Evolutionary conservation across 768 basidiomycete genomes (phyloP).

Genomic region (Paxillus ammoniavirescens): DNA sequence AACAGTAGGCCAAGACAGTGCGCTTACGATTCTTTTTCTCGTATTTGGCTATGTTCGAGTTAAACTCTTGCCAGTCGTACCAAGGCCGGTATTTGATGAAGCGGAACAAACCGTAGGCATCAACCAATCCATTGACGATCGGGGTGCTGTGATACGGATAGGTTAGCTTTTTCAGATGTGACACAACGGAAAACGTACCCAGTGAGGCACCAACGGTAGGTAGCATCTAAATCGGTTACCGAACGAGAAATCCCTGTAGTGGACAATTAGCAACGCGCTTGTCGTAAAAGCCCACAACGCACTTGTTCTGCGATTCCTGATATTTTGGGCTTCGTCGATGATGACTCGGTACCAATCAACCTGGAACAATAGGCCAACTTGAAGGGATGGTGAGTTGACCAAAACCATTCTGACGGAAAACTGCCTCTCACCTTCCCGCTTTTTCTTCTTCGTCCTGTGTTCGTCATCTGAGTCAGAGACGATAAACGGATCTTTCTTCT

Average conservation of each 20-base stretch:
- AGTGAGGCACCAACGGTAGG: conserved; percentile 67
- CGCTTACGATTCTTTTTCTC: conserved; percentile 55
- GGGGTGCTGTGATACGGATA: conserved; percentile 44
- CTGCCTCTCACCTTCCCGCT: conserved; percentile 29
- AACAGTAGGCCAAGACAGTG: too few relatives aligned
- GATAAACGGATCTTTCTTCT: conserved; percentile 22
- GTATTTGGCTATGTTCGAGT: conserved; percentile 19
- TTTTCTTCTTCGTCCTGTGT: conserved; percentile 31
- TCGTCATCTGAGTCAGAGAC: conserved; percentile 21
- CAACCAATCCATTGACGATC: conserved; percentile 59
- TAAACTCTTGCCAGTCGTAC: conserved; percentile 43
- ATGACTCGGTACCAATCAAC: conserved; percentile 51
- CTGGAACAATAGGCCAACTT: conserved; percentile 46
- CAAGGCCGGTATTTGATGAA: conserved; percentile 41
- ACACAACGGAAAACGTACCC: conserved; percentile 38
- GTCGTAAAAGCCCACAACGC: conserved; percentile 13
- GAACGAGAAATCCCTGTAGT: conserved; percentile 49
- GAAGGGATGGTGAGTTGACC: conserved; percentile 10
- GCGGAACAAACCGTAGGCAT: conserved; percentile 46
- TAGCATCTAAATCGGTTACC: conserved; percentile 49
- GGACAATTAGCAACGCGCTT: not conserved
- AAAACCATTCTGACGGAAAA: conserved; percentile 26
- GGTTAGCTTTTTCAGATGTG: too few relatives aligned
- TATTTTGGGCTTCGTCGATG: conserved; percentile 57
- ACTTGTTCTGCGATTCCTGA: conserved; percentile 44